These are phyloP conservation scores for Dalechampia spathulata DNA, from an alignment of 441 rosid species.

Conservation along the genomic window DNA sequence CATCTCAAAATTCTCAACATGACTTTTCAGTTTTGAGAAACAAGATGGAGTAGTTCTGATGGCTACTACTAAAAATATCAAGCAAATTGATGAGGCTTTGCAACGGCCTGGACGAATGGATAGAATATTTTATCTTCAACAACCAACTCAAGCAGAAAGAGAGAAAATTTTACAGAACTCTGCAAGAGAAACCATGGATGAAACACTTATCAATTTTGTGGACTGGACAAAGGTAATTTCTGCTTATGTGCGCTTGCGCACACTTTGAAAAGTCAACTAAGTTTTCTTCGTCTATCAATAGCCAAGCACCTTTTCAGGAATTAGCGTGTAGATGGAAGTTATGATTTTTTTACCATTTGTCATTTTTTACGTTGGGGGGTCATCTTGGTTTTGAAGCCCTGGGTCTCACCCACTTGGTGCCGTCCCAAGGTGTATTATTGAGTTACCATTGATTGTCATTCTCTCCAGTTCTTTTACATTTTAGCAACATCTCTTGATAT, in stretches of 20 bases:
- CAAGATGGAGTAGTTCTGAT: slow-evolving; percentile 98
- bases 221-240: slow-evolving; percentile 84
- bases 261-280: not conserved
- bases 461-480: slow-evolving; percentile 10
- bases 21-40: slow-evolving; percentile 69
- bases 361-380: not conserved
- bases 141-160: slow-evolving; percentile 88
- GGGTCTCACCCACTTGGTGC: too few species aligned
- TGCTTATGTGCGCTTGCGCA: not conserved
- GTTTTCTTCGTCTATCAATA: not conserved
- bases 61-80: slow-evolving; percentile 90
- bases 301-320: not conserved
- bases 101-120: slow-evolving; percentile 98
- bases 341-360: not conserved
- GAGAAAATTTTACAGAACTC: slow-evolving; percentile 68
- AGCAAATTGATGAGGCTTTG: slow-evolving; percentile 93
- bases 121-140: slow-evolving; percentile 85
- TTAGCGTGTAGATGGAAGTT: slow-evolving; percentile 4
- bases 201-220: slow-evolving; percentile 64
- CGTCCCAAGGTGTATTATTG: not conserved
- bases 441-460: not conserved
- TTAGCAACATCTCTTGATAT: slow-evolving; percentile 16
- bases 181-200: slow-evolving; percentile 93
- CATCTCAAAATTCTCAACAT: slow-evolving; percentile 6
- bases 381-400: not conserved